Evolutionary conservation across 163 green algal genomes (phyloP).

Genomic region (Scenedesmus sp.): DNA sequence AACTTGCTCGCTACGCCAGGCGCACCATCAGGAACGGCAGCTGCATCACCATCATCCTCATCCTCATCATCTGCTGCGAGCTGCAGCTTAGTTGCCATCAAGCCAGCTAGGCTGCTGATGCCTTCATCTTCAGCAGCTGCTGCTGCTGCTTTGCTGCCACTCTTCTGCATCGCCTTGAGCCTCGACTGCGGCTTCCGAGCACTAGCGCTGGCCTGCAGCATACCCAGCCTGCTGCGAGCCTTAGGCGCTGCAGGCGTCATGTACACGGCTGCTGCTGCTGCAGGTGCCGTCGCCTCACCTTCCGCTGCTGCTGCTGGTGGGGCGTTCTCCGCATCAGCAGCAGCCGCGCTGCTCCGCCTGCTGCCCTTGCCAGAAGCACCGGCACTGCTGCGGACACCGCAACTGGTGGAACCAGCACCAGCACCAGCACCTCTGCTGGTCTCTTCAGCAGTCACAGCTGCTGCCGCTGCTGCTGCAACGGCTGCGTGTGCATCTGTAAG

Average conservation of each 20-base stretch:
- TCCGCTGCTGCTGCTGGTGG: background rate
- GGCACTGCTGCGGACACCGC: background rate
- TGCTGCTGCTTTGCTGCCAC: background rate
- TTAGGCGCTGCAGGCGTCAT: constrained; percentile 12
- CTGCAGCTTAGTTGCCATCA: constrained; percentile 20
- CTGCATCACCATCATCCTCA: background rate
- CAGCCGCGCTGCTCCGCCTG: background rate
- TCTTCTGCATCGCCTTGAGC: constrained; percentile 25
- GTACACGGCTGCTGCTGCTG: constrained; percentile 28
- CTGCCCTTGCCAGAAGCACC: background rate
- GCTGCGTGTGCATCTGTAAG: constrained; percentile 29
- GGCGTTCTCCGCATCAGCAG: background rate
- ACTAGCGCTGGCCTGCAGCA: constrained; percentile 10
- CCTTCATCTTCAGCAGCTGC: background rate
- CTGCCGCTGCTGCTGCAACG: constrained; percentile 11
- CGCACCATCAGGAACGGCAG: background rate
- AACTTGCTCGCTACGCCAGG: background rate
- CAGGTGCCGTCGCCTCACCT: background rate
- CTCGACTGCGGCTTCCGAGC: constrained; percentile 13
- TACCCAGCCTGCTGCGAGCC: constrained; percentile 7
- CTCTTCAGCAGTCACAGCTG: background rate
- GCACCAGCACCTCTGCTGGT: background rate
- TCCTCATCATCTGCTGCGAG: constrained; percentile 10
- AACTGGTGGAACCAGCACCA: background rate
- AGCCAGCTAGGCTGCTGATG: background rate